phyloP scores from a whole-genome alignment of 139 green algal genomes.

The Chlamydomonas eustigma region DNA sequence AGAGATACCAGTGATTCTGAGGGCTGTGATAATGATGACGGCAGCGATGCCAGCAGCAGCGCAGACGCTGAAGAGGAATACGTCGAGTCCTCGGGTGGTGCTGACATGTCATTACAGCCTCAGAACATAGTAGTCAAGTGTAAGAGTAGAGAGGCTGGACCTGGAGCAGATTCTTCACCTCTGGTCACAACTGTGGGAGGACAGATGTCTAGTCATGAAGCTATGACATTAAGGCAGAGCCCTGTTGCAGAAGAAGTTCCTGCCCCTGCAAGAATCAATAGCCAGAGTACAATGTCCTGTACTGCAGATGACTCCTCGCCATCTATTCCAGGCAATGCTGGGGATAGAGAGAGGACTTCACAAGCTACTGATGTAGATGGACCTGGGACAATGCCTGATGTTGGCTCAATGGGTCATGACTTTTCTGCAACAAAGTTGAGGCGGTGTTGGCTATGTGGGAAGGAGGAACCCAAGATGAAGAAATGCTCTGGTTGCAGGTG shows the following conservation, averaged over 20 bases:
- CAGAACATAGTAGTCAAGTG: not conserved
- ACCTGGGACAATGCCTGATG: not conserved
- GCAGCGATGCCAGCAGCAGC: slow-evolving; percentile 4
- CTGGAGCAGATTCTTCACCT: not conserved
- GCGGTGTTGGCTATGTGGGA: not conserved
- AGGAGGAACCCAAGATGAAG: not conserved
- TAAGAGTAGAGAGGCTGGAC: not conserved
- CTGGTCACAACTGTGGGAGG: too few species aligned
- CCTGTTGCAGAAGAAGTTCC: not conserved
- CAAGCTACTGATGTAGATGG: not conserved
- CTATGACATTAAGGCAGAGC: not conserved
- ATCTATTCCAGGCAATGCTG: not conserved
- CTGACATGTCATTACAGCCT: not conserved
- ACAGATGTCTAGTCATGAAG: not conserved
- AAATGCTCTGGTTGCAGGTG: not conserved
- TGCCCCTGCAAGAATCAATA: too few species aligned
- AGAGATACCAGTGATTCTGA: too few species aligned
- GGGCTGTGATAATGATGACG: not conserved
- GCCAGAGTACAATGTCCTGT: too few species aligned
- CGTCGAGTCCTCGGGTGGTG: not conserved
- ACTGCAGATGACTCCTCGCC: too few species aligned
- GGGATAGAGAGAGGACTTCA: not conserved
- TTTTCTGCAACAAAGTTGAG: not conserved
- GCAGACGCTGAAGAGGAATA: not conserved
- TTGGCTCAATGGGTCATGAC: too few species aligned